Conservation (phyloP, 2,329 filamentous ascomycete species). For the Coniochaeta sp. region DNA sequence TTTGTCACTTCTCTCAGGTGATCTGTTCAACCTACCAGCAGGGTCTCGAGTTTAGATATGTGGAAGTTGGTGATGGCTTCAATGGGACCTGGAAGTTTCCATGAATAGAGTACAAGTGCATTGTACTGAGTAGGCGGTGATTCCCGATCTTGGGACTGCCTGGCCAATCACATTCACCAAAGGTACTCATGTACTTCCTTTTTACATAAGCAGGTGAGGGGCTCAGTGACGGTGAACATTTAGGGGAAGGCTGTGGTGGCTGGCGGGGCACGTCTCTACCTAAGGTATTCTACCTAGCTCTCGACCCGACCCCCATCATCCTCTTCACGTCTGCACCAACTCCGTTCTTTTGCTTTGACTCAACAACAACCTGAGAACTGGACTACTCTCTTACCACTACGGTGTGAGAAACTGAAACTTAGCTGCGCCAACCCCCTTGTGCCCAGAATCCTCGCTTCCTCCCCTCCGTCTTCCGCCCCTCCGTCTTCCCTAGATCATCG, state of each 20-base stretch:
- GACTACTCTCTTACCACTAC: background rate
- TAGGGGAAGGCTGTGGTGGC: constrained; percentile 1
- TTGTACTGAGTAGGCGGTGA: background rate
- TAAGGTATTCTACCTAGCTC: constrained; percentile 1
- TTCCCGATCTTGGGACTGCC: background rate
- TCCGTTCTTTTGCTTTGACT: background rate
- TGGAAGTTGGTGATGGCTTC: too few species aligned
- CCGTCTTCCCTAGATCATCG: constrained; percentile 6
- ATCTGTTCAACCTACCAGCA: too few species aligned
- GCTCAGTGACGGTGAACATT: background rate
- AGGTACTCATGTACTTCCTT: background rate
- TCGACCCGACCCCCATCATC: background rate
- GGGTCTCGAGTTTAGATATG: too few species aligned
- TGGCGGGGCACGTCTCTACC: constrained; percentile 1
- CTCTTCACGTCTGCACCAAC: background rate
- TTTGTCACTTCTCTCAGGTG: too few species aligned
- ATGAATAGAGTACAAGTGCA: too few species aligned
- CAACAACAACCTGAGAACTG: background rate
- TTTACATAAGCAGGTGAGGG: constrained; percentile 1
- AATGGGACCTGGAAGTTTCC: too few species aligned
- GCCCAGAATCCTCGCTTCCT: constrained; percentile 21
- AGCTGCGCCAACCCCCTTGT: background rate
- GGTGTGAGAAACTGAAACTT: background rate
- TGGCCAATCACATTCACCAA: background rate
- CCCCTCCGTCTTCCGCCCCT: constrained; percentile 13